A percentile compares a stretch with the other conserved stretches of the same genome.
phyloP scores from a whole-genome alignment of 2,329 filamentous ascomycete species.

The Cercospora janseana region DNA sequence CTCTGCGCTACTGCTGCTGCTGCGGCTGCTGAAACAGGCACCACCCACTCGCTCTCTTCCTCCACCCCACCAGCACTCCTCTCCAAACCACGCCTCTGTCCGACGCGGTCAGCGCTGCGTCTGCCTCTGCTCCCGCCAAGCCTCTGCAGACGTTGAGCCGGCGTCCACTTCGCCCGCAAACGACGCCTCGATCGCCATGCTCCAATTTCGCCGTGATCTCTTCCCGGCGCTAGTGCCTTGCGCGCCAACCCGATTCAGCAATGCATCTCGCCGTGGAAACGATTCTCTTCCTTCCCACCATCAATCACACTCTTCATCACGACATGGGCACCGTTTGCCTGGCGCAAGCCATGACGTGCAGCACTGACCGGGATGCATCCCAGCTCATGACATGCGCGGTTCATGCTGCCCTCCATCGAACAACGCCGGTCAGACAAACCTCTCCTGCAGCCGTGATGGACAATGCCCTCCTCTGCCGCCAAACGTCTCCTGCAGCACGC shows the following conservation, averaged over 20 bases:
- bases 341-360: background rate
- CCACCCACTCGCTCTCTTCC: background rate
- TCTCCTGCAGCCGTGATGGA: no score
- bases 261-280: conserved; percentile 7
- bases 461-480: no score
- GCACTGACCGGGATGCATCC: no score
- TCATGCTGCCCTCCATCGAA: no score
- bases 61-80: background rate
- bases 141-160: background rate
- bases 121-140: background rate
- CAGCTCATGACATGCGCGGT: no score
- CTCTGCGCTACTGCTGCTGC: background rate
- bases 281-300: no score
- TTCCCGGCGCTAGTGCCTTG: conserved; percentile 1
- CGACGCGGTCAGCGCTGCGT: background rate
- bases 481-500: no score
- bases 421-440: no score
- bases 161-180: background rate
- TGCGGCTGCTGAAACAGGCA: background rate
- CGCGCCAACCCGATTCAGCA: conserved; percentile 6
- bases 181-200: conserved; percentile 3
- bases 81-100: background rate
- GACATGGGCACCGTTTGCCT: no score
- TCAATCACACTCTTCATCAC: no score
- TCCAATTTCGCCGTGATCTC: conserved; percentile 10